A percentile compares a stretch with the other conserved stretches of the same genome.
Conservation (phyloP, 148 eudicot genomes). For the Silene latifolia region DNA sequence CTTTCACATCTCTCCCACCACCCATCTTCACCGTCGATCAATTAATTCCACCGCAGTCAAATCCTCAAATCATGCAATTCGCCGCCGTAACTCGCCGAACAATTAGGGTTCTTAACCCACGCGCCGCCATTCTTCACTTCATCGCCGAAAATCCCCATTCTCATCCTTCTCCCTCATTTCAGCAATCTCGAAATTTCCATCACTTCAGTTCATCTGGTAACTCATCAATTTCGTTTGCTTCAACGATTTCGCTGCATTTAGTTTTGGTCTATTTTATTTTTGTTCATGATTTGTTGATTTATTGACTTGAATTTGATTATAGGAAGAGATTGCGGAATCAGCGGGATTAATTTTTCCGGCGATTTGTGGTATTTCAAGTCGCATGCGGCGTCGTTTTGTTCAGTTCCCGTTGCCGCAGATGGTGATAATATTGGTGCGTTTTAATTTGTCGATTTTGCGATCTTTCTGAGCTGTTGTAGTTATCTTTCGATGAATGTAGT, state of each 20-base stretch:
- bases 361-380: slow-evolving; percentile 3
- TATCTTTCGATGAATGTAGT: neutral
- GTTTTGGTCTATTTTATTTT: neutral
- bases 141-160: slow-evolving; percentile 12
- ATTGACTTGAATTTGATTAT: neutral
- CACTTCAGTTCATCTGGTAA: slow-evolving; percentile 20
- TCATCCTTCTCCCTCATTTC: slow-evolving; percentile 11
- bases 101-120: slow-evolving; percentile 23
- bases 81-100: slow-evolving; percentile 37
- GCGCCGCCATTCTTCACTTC: slow-evolving; percentile 12
- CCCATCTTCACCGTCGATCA: neutral
- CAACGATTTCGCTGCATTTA: neutral
- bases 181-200: slow-evolving; percentile 19
- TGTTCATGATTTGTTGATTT: neutral
- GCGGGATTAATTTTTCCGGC: neutral
- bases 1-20: neutral
- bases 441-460: neutral
- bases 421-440: slow-evolving; percentile 35
- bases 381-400: slow-evolving; percentile 28
- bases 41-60: neutral
- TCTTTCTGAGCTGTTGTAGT: neutral
- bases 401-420: slow-evolving; percentile 30
- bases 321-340: slow-evolving; percentile 12
- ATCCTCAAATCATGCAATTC: slow-evolving; percentile 32
- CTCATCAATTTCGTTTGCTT: neutral